Conservation (phyloP, 2,329 filamentous ascomycete genomes). For the Sclerotinia minor region DNA sequence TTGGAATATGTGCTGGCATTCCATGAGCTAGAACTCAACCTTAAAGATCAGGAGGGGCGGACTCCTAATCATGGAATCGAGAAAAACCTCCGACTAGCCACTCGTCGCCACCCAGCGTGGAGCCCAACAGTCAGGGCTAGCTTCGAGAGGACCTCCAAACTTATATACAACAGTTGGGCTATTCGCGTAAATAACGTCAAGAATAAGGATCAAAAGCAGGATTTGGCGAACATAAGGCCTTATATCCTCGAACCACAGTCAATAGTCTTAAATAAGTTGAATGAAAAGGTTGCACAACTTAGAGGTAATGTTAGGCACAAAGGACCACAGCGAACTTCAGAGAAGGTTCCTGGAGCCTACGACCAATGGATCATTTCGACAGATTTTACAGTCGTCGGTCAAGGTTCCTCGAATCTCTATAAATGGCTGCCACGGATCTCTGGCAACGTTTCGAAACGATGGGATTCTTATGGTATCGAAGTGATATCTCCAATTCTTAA, state of each 20-base stretch:
- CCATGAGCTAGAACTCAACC: slow-evolving; percentile 29
- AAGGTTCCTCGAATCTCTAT: slow-evolving; percentile 33
- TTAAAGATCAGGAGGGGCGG: slow-evolving; percentile 6
- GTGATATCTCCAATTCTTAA: slow-evolving; percentile 32
- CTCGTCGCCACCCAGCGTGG: slow-evolving; percentile 24
- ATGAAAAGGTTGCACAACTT: slow-evolving; percentile 17
- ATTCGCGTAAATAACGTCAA: slow-evolving; percentile 9
- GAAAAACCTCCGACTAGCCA: slow-evolving; percentile 27
- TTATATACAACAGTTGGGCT: slow-evolving; percentile 34
- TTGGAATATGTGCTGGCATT: slow-evolving; percentile 37
- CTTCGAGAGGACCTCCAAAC: slow-evolving; percentile 19
- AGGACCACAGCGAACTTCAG: background rate
- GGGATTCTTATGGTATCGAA: slow-evolving; percentile 37
- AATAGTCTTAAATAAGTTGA: slow-evolving; percentile 27
- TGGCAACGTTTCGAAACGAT: slow-evolving; percentile 21
- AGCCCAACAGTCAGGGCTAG: slow-evolving; percentile 2
- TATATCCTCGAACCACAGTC: slow-evolving; percentile 30
- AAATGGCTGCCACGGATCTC: slow-evolving; percentile 29
- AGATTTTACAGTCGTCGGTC: slow-evolving; percentile 33
- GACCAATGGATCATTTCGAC: slow-evolving; percentile 32
- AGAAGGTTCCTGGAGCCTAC: slow-evolving; percentile 27
- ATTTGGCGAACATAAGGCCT: background rate
- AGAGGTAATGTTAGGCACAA: slow-evolving; percentile 2
- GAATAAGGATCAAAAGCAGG: background rate
- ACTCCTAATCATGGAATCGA: slow-evolving; percentile 9